Evolutionary conservation across 306 rosid species (phyloP), one percentile per base, ranked within the genome.

Genomic region (Senna tora): DNA sequence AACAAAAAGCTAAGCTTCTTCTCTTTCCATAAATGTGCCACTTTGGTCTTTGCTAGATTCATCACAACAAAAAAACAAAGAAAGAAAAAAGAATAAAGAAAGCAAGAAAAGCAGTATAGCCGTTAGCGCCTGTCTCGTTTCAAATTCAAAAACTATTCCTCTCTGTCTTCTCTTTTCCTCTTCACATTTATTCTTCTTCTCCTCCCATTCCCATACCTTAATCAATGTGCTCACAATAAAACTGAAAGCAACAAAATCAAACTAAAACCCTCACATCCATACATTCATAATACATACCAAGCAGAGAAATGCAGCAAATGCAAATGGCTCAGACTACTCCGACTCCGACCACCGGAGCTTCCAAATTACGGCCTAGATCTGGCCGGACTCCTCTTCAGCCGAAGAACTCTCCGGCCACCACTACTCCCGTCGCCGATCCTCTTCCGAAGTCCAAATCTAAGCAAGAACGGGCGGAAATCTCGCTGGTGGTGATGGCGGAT

Each of bases 381-480:
- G 88, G 89, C 66, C 86, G 98, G 53, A 90, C 72, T 2, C 96
- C 98, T 6, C 98, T 92, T 74, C 89, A 87, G 71, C 92, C 82
- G 0, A 83, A 41, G 75, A 91, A 93, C 79, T 41, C 83, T 7
- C 86, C 68, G 2, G 83, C 87, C 4, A 77, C n/a, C n/a, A n/a
- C n/a, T n/a, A n/a, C 72, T 32, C 82, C 71, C 20, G 66, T 53
- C 16, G 68, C 17, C 4, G 28, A 64, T 38, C 67, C 66, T 60
- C 34, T 58, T 16, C 2, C 77, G 9, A 81, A 83, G 17, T 42
- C 67, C 39, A 83, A 77, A 65, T 80, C 80, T 15, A 84, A 69
- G 62, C 83, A 77, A 5, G 77, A 60, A 21, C 55, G 14, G 28
- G 70, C 58, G 58, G 74, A 70, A 46, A 73, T 84, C 75, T 77